phyloP scores from a whole-genome alignment of 208 protist genomes.

The Balamuthia mandrillaris region DNA sequence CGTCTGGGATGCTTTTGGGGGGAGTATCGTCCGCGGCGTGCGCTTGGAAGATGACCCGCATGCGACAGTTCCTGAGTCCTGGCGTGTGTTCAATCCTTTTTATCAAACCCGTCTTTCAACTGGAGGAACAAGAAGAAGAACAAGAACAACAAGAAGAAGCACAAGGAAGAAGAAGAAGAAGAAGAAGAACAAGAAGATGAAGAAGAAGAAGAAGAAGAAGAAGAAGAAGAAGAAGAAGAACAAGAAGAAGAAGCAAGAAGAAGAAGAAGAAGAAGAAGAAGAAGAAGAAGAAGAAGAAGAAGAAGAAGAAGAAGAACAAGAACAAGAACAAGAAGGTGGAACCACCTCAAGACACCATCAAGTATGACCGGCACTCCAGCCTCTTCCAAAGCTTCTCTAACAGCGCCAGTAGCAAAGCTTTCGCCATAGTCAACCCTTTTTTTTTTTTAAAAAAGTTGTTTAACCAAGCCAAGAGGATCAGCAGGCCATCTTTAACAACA shows the following conservation, averaged over 20 bases:
- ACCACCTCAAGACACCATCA: neutral
- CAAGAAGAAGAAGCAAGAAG: too few species aligned
- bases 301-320: neutral
- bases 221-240: too few species aligned
- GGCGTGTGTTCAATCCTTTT: neutral
- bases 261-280: neutral
- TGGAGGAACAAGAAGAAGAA: too few species aligned
- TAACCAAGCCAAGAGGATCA: neutral
- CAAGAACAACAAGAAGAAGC: too few species aligned
- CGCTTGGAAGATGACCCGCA: neutral
- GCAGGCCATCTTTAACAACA: neutral
- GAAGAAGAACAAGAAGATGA: too few species aligned
- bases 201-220: too few species aligned
- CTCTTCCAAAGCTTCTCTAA: neutral
- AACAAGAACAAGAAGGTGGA: neutral
- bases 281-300: neutral
- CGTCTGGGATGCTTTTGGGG: neutral
- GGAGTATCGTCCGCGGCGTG: neutral
- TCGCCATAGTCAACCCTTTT: neutral
- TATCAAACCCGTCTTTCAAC: too few species aligned
- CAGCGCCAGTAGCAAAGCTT: neutral
- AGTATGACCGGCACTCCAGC: neutral
- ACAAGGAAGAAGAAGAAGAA: too few species aligned
- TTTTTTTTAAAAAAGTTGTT: too few species aligned
- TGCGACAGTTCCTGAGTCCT: neutral